Evolutionary conservation across 2,329 filamentous ascomycete genomes (phyloP).

Genomic region (Cytospora mali): DNA sequence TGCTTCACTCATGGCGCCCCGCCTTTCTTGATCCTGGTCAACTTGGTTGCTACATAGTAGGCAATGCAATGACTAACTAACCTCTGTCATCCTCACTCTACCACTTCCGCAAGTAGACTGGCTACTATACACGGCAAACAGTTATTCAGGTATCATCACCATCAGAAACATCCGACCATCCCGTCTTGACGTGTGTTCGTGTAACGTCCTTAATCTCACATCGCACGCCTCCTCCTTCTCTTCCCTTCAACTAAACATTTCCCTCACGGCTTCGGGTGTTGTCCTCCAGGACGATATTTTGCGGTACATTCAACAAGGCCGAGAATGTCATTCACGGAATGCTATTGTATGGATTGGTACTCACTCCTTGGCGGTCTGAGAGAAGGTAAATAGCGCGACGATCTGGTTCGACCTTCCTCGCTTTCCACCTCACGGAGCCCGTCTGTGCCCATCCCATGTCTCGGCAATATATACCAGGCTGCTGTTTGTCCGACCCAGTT

Average conservation of each 20-base stretch:
- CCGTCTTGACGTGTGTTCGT: conserved; percentile 4
- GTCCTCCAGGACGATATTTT: too few relatives aligned
- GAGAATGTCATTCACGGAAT: too few relatives aligned
- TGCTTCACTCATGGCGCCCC: neutral
- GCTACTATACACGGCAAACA: too few relatives aligned
- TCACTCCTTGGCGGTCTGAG: too few relatives aligned
- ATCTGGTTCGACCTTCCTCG: neutral
- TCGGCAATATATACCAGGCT: neutral
- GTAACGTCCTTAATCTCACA: conserved; percentile 23
- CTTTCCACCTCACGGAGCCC: neutral
- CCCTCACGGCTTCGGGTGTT: neutral
- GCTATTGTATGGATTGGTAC: too few relatives aligned
- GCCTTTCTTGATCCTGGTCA: conserved; percentile 16
- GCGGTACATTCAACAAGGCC: too few relatives aligned
- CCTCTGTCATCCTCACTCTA: neutral
- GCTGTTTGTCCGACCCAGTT: too few relatives aligned
- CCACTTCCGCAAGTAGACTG: neutral
- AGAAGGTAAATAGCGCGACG: neutral
- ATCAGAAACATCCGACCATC: conserved; percentile 13
- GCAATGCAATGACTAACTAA: too few relatives aligned
- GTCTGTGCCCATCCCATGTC: neutral
- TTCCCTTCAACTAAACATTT: neutral
- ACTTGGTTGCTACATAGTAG: too few relatives aligned
- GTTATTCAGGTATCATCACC: neutral
- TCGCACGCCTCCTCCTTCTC: neutral